phyloP scores from a whole-genome alignment of 768 basidiomycete genomes.

The Suillus fuscotomentosus region DNA sequence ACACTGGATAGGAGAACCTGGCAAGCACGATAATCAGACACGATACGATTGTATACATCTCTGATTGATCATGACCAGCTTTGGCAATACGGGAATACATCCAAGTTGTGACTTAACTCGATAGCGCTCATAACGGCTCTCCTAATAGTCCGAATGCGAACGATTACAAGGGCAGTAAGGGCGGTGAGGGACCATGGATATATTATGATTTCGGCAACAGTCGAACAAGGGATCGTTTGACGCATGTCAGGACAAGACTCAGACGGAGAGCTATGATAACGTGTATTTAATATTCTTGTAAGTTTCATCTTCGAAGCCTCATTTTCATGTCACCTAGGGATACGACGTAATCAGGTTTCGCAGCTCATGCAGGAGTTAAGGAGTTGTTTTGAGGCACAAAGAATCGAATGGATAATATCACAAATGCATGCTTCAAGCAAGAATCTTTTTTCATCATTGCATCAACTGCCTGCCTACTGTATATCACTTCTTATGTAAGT shows the following conservation, averaged over 20 bases:
- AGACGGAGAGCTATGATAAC: slow-evolving; percentile 33
- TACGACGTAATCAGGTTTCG: slow-evolving; percentile 45
- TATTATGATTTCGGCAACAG: slow-evolving; percentile 25
- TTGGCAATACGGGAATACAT: background rate
- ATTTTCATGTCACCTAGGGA: slow-evolving; percentile 29
- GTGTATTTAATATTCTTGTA: slow-evolving; percentile 44
- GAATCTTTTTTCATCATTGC: background rate
- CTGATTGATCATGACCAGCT: background rate
- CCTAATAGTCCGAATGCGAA: slow-evolving; percentile 12
- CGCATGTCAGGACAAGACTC: slow-evolving; percentile 26
- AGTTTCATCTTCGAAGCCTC: slow-evolving; percentile 7
- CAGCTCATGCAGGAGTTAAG: slow-evolving; percentile 27
- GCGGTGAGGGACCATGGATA: slow-evolving; percentile 50
- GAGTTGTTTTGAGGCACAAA: background rate
- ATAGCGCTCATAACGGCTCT: background rate
- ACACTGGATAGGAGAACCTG: background rate
- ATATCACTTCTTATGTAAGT: slow-evolving; percentile 40
- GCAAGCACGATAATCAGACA: background rate
- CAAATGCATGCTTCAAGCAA: background rate
- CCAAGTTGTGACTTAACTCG: background rate
- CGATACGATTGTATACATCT: background rate
- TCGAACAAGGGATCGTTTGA: slow-evolving; percentile 47
- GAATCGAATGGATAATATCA: background rate
- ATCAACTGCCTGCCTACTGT: background rate
- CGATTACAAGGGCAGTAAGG: slow-evolving; percentile 34